Evolutionary conservation across 2,329 filamentous ascomycete genomes (phyloP).

Genomic region (Amauroascus verrucosus): DNA sequence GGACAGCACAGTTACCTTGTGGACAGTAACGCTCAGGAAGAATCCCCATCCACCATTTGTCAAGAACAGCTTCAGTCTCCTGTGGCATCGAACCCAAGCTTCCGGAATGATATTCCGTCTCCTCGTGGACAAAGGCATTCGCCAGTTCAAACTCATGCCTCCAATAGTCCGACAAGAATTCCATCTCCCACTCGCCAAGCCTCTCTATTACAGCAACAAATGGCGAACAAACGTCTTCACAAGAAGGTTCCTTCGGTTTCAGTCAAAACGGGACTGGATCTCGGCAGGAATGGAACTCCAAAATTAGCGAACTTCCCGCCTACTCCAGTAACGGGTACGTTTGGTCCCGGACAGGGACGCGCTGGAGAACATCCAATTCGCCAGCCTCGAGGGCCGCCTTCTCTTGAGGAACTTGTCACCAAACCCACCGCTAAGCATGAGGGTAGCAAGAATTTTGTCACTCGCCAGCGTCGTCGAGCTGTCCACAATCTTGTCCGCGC

Average conservation of each 20-base stretch:
- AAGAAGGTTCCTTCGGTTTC: conserved; percentile 72
- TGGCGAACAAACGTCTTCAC: conserved; percentile 76
- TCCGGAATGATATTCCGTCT: conserved; percentile 72
- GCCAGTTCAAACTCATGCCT: conserved; percentile 42
- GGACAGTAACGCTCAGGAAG: conserved; percentile 51
- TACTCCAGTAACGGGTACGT: conserved; percentile 71
- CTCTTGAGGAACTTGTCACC: conserved; percentile 77
- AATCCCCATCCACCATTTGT: conserved; percentile 23
- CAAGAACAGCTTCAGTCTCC: conserved; percentile 38
- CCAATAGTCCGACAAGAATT: conserved; percentile 5
- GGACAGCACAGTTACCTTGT: conserved; percentile 75
- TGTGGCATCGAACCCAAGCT: conserved; percentile 48
- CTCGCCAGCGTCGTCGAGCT: conserved; percentile 82
- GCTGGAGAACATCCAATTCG: conserved; percentile 90
- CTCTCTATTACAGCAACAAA: conserved; percentile 29
- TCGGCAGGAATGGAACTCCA: conserved; percentile 50
- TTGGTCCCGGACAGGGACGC: conserved; percentile 84
- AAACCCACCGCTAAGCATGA: conserved; percentile 90
- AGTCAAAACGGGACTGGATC: conserved; percentile 36
- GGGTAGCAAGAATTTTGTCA: conserved; percentile 93
- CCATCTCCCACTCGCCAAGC: conserved; percentile 13
- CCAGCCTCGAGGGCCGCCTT: conserved; percentile 84
- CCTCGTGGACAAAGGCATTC: conserved; percentile 54
- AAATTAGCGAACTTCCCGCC: conserved; percentile 71
- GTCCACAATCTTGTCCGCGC: conserved; percentile 86